phyloP scores from a whole-genome alignment of 768 basidiomycete genomes.

The Symmetrospora coprosmae region DNA sequence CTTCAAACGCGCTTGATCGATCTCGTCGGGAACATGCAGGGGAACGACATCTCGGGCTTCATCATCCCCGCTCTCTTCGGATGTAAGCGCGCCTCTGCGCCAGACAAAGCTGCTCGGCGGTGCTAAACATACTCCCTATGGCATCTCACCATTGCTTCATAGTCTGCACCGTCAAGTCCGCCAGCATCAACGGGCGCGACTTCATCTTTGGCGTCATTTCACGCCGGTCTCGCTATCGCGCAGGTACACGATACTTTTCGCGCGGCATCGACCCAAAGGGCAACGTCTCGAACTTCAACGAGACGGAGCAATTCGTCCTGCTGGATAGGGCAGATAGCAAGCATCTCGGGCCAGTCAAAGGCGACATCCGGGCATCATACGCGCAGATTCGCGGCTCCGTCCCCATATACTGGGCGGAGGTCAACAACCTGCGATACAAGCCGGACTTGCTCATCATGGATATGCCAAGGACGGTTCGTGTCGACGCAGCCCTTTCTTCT shows the following conservation, averaged over 20 bases:
- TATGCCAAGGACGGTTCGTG: conserved; percentile 62
- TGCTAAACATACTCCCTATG: not conserved
- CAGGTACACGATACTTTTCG: conserved; percentile 92
- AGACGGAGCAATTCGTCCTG: conserved; percentile 85
- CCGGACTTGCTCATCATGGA: conserved; percentile 97
- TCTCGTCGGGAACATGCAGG: conserved; percentile 32
- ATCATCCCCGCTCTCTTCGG: conserved; percentile 90
- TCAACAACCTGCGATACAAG: conserved; percentile 87
- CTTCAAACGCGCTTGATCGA: conserved; percentile 54
- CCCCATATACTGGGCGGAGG: conserved; percentile 89
- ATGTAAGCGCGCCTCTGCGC: conserved; percentile 47
- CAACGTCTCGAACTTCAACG: conserved; percentile 91
- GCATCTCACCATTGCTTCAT: conserved; percentile 20
- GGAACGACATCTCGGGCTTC: conserved; percentile 45
- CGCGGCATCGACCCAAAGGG: conserved; percentile 80
- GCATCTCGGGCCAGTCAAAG: conserved; percentile 32
- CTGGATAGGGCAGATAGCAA: conserved; percentile 43
- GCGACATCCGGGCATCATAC: conserved; percentile 51
- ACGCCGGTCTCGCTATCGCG: conserved; percentile 80
- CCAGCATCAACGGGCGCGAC: conserved; percentile 59
- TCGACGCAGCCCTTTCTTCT: not conserved
- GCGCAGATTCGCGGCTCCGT: conserved; percentile 88
- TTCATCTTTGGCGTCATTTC: conserved; percentile 78
- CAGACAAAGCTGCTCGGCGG: not conserved
- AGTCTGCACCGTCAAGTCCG: conserved; percentile 76